Percentiles rank a stretch among this genome's conserved stretches.
These are phyloP conservation scores for Termitomyces sp. DNA, from an alignment of 768 basidiomycete species.

Conservation along the genomic window DNA sequence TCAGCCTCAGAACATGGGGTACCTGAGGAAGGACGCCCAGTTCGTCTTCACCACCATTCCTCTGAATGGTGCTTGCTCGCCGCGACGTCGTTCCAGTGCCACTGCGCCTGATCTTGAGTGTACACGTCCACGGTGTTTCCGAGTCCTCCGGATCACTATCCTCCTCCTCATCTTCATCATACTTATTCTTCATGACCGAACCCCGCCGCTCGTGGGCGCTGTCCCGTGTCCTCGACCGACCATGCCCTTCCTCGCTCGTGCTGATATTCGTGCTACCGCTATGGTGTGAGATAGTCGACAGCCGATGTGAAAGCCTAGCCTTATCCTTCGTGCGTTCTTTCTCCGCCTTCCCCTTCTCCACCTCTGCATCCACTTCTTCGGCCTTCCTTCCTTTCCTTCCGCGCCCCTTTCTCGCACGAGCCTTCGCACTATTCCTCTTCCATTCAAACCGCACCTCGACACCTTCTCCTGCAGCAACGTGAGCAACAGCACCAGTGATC, in stretches of 20 bases:
- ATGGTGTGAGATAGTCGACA: conserved; percentile 34
- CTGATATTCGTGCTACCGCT: conserved; percentile 28
- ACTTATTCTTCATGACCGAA: neutral
- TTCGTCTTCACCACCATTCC: conserved; percentile 8
- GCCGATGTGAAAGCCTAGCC: conserved; percentile 36
- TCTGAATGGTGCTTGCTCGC: conserved; percentile 6
- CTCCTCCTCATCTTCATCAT: conserved; percentile 49
- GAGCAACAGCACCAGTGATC: neutral
- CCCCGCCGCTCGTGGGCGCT: conserved; percentile 1
- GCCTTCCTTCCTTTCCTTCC: conserved; percentile 18
- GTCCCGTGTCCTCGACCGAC: conserved; percentile 5
- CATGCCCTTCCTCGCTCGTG: conserved; percentile 16
- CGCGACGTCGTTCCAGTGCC: conserved; percentile 12
- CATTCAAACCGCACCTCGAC: conserved; percentile 81
- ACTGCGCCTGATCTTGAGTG: conserved; percentile 55
- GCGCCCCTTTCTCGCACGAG: conserved; percentile 28
- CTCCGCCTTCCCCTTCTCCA: conserved; percentile 4
- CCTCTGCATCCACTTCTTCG: conserved; percentile 12
- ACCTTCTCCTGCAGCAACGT: conserved; percentile 24
- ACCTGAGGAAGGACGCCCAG: conserved; percentile 8
- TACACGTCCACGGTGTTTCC: conserved; percentile 94
- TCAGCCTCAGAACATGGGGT: conserved; percentile 41
- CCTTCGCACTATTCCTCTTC: conserved; percentile 39
- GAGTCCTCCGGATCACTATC: conserved; percentile 96
- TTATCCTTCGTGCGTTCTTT: neutral